Base-by-base conservation (phyloP, 2,329 filamentous ascomycete species). In the Colletotrichum filicis region DNA sequence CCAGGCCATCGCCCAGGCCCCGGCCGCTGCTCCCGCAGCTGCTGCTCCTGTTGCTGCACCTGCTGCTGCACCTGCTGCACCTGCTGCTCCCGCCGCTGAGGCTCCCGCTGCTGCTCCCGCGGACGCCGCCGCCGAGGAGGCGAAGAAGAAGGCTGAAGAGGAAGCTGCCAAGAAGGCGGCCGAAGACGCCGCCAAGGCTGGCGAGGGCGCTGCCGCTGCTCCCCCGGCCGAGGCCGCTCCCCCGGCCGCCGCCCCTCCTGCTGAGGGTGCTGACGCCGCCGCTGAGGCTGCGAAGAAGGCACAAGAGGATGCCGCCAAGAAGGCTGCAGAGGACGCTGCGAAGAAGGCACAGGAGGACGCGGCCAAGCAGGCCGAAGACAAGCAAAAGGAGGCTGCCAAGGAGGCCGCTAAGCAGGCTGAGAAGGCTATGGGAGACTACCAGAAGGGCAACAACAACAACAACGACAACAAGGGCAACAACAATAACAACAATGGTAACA, bases 391-490 rank as follows among this genome's bases (percentile, higher is more conserved):
- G 5, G 63, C 72, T 16, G 75, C 60, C 4, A 73, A 68, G 63
- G 59, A 64, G 35, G 64, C 66, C n/a, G 74, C 62, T 7, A 68
- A 67, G 55, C 26, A 74, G 65, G 73, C 61, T 46, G 42, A 73
- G 59, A 59, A 65, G 26, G 60, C 60, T 7, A 70, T 72, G 64
- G 5, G 28, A 30, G 55, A 71, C 7, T 53, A 42, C 57, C 66
- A 60, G 72, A 37, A 49, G 46, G 67, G 61, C 32, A 61, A 71
- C 65, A 26, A 68, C 22, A 42, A 26, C 26, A 26, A 26, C 26
- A 60, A 75, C 78, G 80, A 74, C 76, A 81, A 57, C 76, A 80
- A 73, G 76, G 79, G 74, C 57, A 72, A 58, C 71, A 75, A 66
- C 16, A 46, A 63, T 8, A 57, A 65, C 11, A 30, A 66, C 28